Conservation (phyloP, 2,329 filamentous ascomycete genomes). For the Aspergillus amoenus region DNA sequence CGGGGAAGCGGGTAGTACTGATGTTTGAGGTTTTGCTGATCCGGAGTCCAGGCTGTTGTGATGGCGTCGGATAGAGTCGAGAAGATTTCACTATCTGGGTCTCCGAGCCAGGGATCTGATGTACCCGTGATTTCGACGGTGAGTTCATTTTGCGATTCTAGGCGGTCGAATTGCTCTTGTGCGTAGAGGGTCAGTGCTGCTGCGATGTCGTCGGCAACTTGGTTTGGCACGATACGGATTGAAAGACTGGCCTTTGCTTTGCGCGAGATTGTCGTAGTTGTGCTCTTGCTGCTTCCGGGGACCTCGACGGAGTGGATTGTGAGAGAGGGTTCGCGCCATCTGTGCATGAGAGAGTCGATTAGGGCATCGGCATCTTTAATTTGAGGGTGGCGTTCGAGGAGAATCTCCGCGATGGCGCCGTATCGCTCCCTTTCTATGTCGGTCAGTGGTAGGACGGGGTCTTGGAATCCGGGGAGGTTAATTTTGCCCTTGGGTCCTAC, state of each 20-base stretch:
- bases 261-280: conserved; percentile 80
- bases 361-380: conserved; percentile 66
- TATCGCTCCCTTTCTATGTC: conserved; percentile 76
- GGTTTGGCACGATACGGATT: conserved; percentile 87
- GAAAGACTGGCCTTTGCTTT: conserved; percentile 87
- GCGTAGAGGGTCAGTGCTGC: conserved; percentile 67
- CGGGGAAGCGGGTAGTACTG: conserved; percentile 37
- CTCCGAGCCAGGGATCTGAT: conserved; percentile 94
- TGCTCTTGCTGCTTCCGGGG: conserved; percentile 79
- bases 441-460: conserved; percentile 74
- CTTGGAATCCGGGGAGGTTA: conserved; percentile 84
- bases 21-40: conserved; percentile 30
- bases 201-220: conserved; percentile 78
- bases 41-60: conserved; percentile 72
- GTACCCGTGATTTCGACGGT: conserved; percentile 85
- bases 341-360: conserved; percentile 81
- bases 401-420: conserved; percentile 74
- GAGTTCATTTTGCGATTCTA: conserved; percentile 79
- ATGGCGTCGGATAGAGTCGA: conserved; percentile 83
- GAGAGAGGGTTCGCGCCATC: conserved; percentile 92
- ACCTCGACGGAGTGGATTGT: conserved; percentile 87
- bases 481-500: conserved; percentile 79
- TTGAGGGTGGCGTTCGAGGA: conserved; percentile 70
- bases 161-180: conserved; percentile 65
- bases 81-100: conserved; percentile 88